phyloP scores from a whole-genome alignment of 2,329 filamentous ascomycete species.

The Aplosporella prunicola region DNA sequence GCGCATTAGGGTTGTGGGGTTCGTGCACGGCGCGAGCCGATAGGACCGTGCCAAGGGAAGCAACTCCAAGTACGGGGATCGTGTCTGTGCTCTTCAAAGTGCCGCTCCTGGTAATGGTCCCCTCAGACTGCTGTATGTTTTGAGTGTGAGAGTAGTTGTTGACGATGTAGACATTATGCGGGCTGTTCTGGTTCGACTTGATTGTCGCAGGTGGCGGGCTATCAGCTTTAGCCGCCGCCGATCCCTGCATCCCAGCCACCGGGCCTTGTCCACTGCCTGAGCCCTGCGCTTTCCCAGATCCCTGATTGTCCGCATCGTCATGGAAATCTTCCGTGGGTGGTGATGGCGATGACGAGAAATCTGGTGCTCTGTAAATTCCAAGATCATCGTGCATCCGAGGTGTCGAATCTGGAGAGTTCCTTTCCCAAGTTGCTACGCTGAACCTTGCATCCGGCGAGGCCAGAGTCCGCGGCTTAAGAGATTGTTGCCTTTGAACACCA shows the following conservation, averaged over 20 bases:
- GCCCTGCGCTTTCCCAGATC: no score
- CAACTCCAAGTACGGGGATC: slow-evolving; percentile 23
- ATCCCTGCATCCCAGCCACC: no score
- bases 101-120: slow-evolving; percentile 9
- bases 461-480: slow-evolving; percentile 2
- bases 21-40: slow-evolving; percentile 18
- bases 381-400: slow-evolving; percentile 7
- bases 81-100: slow-evolving; percentile 16
- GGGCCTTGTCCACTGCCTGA: no score
- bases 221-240: no score
- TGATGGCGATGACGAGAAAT: no score
- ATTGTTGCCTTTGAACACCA: not conserved
- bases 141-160: no score
- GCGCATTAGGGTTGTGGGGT: slow-evolving; percentile 1
- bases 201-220: no score
- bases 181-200: slow-evolving; percentile 7
- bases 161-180: slow-evolving; percentile 8
- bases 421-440: slow-evolving; percentile 7
- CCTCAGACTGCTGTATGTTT: no score
- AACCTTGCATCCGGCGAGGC: slow-evolving; percentile 8
- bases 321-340: no score
- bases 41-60: slow-evolving; percentile 24
- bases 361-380: slow-evolving; percentile 9
- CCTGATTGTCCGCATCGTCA: no score
- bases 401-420: not conserved